These are phyloP conservation scores for Cucumis hystrix DNA, from an alignment of 306 rosid species.

Conservation along the genomic window DNA sequence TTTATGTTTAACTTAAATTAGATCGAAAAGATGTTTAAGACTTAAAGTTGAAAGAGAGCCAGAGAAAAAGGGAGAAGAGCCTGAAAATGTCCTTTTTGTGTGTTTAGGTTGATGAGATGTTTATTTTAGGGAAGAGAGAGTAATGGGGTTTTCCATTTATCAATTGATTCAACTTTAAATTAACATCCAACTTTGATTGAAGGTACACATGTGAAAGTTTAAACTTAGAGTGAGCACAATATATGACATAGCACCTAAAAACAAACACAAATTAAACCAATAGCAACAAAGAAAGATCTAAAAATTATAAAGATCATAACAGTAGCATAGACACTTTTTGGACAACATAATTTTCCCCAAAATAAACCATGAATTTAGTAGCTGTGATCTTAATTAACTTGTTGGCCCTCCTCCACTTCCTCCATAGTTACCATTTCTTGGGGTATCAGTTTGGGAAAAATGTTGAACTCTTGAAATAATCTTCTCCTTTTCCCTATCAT, in stretches of 20 bases:
- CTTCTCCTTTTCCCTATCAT: not conserved
- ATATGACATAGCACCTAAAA: too few relatives aligned
- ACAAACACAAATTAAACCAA: too few relatives aligned
- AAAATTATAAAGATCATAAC: too few relatives aligned
- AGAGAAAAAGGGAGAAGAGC: not conserved
- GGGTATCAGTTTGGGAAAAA: not conserved
- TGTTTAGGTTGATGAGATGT: constrained; percentile 50
- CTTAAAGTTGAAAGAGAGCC: not conserved
- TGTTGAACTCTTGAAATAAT: not conserved
- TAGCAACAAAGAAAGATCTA: too few relatives aligned
- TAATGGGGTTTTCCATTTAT: not conserved
- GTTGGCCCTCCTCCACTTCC: not conserved
- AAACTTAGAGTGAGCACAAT: too few relatives aligned
- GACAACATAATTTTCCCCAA: not conserved
- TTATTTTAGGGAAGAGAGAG: constrained; percentile 34
- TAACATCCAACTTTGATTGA: too few relatives aligned
- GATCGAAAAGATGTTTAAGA: not conserved
- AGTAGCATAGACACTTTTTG: not conserved
- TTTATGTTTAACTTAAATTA: too few relatives aligned
- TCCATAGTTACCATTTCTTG: not conserved
- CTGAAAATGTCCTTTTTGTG: constrained; percentile 18
- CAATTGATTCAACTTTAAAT: too few relatives aligned
- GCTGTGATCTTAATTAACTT: not conserved
- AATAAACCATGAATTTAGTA: not conserved
- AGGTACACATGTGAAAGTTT: too few relatives aligned